These are phyloP conservation scores for Kewa caespitosa DNA, from an alignment of 179 eudicot genomes.

Conservation along the genomic window DNA sequence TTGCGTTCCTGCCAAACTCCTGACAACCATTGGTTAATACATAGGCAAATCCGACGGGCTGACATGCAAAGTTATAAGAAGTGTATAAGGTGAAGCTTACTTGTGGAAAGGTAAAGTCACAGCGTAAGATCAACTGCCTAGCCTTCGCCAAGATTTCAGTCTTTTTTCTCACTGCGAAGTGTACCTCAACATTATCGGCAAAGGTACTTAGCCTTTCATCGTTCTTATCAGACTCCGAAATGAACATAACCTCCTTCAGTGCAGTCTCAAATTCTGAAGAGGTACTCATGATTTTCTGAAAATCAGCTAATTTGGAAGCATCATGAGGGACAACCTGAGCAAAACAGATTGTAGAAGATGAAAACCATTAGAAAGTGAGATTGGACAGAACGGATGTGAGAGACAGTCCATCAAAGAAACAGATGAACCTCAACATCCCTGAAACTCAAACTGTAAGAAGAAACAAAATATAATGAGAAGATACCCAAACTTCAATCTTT, in stretches of 20 bases:
- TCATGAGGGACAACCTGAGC: slow-evolving; percentile 87
- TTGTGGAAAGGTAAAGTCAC: slow-evolving; percentile 67
- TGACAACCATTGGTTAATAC: slow-evolving; percentile 35
- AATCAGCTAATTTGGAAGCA: slow-evolving; percentile 88
- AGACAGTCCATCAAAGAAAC: not conserved
- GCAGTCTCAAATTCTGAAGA: slow-evolving; percentile 73
- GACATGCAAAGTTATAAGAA: not conserved
- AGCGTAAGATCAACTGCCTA: slow-evolving; percentile 70
- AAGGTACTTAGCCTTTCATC: slow-evolving; percentile 76
- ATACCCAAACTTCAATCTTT: not conserved
- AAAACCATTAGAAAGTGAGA: not conserved
- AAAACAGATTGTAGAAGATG: slow-evolving; percentile 13
- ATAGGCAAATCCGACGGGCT: slow-evolving; percentile 10
- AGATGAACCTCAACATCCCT: not conserved
- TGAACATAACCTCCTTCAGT: slow-evolving; percentile 77
- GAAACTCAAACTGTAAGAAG: not conserved
- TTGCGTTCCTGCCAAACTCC: slow-evolving; percentile 47
- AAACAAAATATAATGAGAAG: not conserved
- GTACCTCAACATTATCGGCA: slow-evolving; percentile 93
- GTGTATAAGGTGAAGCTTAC: slow-evolving; percentile 40
- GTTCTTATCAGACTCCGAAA: slow-evolving; percentile 65
- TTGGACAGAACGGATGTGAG: no score
- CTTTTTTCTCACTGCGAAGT: slow-evolving; percentile 90
- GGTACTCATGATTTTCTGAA: slow-evolving; percentile 60
- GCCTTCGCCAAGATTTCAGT: slow-evolving; percentile 83